These are phyloP conservation scores for Phaeosphaeriaceae sp. DNA, from an alignment of 2,329 filamentous ascomycete genomes.

Conservation along the genomic window DNA sequence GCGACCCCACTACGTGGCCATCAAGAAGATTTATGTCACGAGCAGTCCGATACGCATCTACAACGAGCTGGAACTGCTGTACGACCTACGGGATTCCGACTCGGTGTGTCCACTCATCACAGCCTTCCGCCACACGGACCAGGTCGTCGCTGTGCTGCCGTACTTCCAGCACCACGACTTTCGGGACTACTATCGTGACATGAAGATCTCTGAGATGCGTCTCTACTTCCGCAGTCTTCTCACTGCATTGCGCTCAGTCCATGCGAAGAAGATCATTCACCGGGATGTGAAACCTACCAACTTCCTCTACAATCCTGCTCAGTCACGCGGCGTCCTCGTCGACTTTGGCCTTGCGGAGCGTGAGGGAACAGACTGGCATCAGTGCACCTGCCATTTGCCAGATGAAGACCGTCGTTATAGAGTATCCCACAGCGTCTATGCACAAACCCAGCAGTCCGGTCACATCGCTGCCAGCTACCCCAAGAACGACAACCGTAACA, in stretches of 20 bases:
- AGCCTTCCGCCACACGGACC: conserved; percentile 92
- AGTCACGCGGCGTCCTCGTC: conserved; percentile 87
- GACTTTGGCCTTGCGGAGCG: conserved; percentile 96
- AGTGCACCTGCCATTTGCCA: conserved; percentile 80
- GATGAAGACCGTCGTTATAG: conserved; percentile 65
- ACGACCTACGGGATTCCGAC: conserved; percentile 81
- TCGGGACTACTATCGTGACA: conserved; percentile 89
- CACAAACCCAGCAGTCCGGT: conserved; percentile 57
- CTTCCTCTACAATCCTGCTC: conserved; percentile 86
- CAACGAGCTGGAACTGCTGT: conserved; percentile 92
- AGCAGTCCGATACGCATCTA: conserved; percentile 92
- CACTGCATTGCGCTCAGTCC: conserved; percentile 81
- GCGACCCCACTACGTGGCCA: conserved; percentile 80
- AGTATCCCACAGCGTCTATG: conserved; percentile 65
- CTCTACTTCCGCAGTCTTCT: conserved; percentile 91
- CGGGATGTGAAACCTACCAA: conserved; percentile 98
- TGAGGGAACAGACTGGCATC: conserved; percentile 73
- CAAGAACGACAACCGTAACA: conserved; percentile 86
- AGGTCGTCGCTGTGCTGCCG: conserved; percentile 91
- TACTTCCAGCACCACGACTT: conserved; percentile 98
- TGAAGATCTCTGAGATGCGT: conserved; percentile 84
- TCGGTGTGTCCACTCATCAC: conserved; percentile 96
- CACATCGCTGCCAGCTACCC: conserved; percentile 71
- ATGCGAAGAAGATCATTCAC: conserved; percentile 84
- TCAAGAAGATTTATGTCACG: conserved; percentile 99